Base-by-base conservation (phyloP, 495 filamentous ascomycete species). In the Cetradonia linearis region DNA sequence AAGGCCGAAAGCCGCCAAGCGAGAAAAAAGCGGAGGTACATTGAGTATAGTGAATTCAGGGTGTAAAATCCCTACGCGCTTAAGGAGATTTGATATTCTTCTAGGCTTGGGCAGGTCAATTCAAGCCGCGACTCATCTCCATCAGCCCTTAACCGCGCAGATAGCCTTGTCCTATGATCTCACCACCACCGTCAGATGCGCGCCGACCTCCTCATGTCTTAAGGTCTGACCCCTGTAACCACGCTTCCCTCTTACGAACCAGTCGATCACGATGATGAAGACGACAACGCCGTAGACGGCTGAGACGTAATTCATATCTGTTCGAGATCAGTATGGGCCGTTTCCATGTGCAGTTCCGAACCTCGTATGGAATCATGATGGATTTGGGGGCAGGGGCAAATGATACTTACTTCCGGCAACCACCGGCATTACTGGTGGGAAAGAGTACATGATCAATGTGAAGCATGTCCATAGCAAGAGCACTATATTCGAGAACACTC, bases 301-400 rank as follows among this genome's bases (percentile, higher is more conserved):
- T 16, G 71, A 76, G 25, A 81, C 77, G 64, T 83, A 82, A 63
- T 83, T 83, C 80, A 83, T 83, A 59, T 74, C 74, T 76, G 58
- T 30, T 25, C 18, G 6, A 38, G 3, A 33, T 60, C 11, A 49
- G 36, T 13, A 13, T 8, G 13, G 11, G n/a, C n/a, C n/a, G n/a
- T n/a, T n/a, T n/a, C n/a, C n/a, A n/a, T n/a, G n/a, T n/a, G n/a
- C n/a, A n/a, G n/a, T n/a, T n/a, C n/a, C n/a, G n/a, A n/a, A n/a
- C n/a, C n/a, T n/a, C n/a, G n/a, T n/a, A 3, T 37, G 42, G 18
- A n/a, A 28, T 34, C 31, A 46, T 10, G 13, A 9, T 23, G 9
- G 5, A 16, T 11, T 30, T 18, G 11, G 30, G 11, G 23, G 28
- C 10, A 49, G 33, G 42, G 16, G 30, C n/a, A 48, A 53, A 31